phyloP scores from a whole-genome alignment of 2,329 filamentous ascomycete species.

The Pseudogymnoascus sp. region DNA sequence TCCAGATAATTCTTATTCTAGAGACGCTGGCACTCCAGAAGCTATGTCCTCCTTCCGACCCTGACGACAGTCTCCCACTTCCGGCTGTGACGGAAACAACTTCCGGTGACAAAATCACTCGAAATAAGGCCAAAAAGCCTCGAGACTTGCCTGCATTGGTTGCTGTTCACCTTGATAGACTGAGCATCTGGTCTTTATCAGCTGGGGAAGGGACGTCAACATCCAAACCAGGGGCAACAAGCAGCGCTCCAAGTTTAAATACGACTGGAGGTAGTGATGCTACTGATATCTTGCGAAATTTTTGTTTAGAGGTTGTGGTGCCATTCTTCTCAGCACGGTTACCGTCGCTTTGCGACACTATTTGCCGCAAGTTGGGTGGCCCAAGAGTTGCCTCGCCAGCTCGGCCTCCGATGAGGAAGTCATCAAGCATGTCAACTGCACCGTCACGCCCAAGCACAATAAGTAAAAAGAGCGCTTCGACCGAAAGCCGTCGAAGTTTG shows the following conservation, averaged over 20 bases:
- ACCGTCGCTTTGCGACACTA: conserved; percentile 59
- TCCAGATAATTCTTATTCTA: conserved; percentile 71
- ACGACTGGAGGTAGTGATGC: conserved; percentile 13
- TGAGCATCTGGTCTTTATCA: conserved; percentile 69
- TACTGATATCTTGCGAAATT: conserved; percentile 59
- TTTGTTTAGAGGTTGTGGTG: conserved; percentile 71
- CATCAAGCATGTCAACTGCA: conserved; percentile 31
- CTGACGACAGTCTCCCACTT: conserved; percentile 25
- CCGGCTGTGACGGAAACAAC: conserved; percentile 23
- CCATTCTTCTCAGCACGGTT: conserved; percentile 73
- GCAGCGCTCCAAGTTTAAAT: not conserved
- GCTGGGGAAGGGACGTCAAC: conserved; percentile 11
- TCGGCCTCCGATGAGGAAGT: conserved; percentile 41
- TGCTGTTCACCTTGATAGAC: conserved; percentile 65
- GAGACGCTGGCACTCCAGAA: conserved; percentile 64
- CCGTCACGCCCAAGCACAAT: conserved; percentile 44
- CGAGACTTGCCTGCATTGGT: conserved; percentile 58
- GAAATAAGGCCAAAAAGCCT: conserved; percentile 27
- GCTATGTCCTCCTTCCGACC: conserved; percentile 34
- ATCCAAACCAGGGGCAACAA: conserved; percentile 15
- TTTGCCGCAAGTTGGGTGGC: conserved; percentile 69
- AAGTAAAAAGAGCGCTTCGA: conserved; percentile 38
- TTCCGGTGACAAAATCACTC: conserved; percentile 20
- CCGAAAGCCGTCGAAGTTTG: conserved; percentile 43
- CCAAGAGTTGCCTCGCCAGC: conserved; percentile 52